Evolutionary conservation across 1,284 basidiomycete species (phyloP).

Genomic region (Apiotrichum domesticum): DNA sequence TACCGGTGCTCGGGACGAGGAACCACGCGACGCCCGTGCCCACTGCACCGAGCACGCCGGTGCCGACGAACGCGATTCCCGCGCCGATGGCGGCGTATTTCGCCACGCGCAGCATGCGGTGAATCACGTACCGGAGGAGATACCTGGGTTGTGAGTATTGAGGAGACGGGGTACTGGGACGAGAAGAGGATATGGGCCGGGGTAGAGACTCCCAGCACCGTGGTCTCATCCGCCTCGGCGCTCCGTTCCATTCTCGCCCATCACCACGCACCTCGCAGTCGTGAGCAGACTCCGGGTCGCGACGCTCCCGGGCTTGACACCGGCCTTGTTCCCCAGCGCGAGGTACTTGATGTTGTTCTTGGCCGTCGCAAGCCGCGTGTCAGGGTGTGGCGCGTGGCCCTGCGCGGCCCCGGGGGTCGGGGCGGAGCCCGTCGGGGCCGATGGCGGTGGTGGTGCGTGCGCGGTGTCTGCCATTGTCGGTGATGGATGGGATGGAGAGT

Average conservation of each 20-base stretch:
- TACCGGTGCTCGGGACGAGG: slow-evolving; percentile 36
- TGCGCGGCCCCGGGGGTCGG: background rate
- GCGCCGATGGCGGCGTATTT: slow-evolving; percentile 45
- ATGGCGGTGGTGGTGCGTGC: background rate
- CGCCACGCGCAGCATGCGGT: slow-evolving; percentile 42
- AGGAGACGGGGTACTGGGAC: no score
- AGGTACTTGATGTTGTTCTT: slow-evolving; percentile 44
- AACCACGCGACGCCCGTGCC: slow-evolving; percentile 43
- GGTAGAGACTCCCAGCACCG: no score
- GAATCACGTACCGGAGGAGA: slow-evolving; percentile 41
- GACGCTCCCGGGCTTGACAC: slow-evolving; percentile 35
- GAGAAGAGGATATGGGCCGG: no score
- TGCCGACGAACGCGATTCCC: slow-evolving; percentile 36
- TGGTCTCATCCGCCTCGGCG: no score
- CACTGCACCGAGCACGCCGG: slow-evolving; percentile 36
- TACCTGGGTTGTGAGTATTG: slow-evolving; percentile 29
- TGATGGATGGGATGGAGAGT: no score
- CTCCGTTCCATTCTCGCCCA: no score
- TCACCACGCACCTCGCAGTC: slow-evolving; percentile 33
- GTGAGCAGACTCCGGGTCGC: slow-evolving; percentile 40
- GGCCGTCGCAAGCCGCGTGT: slow-evolving; percentile 15
- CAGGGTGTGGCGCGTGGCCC: background rate
- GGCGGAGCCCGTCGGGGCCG: background rate
- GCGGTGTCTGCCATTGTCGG: background rate
- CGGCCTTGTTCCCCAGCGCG: slow-evolving; percentile 33